Base-by-base conservation (phyloP, 2,329 filamentous ascomycete species). In the Cladorrhinum sp. region DNA sequence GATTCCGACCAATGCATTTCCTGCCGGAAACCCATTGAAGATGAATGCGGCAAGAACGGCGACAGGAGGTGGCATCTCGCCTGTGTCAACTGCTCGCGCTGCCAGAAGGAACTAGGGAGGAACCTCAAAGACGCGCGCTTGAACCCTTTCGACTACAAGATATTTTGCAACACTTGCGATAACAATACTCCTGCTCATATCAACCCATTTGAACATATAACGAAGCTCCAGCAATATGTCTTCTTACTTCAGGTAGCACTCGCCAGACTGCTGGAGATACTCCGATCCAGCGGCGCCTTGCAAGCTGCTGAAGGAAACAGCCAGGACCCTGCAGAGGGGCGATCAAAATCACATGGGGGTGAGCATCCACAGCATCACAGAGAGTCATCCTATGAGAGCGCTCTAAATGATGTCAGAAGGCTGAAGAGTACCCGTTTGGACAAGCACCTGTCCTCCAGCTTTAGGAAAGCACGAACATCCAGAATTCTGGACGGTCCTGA, bases 351-450 rank as follows among this genome's bases (percentile, higher is more conserved):
- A 1, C 89, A 88, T 72, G 85, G 85, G 39, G 67, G 65, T 50
- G 88, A 86, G 23, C 83, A 85, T 64, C 75, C 81, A 61, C 86
- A 88, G 55, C 82, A 86, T 62, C 82, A 83, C 62, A 83, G 86
- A 66, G 84, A 87, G 69, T 91, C 90, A 56, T 92, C 90, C 26
- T 95, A 98, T 72, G 94, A 98, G 77, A 96, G 93, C 76, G 96
- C 94, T 52, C 87, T 99, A 67, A 96, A 95, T 67, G 95, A 99
- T 75, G 95, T 99, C 72, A 88, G 92, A 69, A 86, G 95, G 64
- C 77, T 99, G 62, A 87, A 94, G 66, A 98, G 95, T 64, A 98
- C 94, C 21, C 88, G 95, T 28, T 88, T 98, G 72, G 94, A 99
- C 71, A 94, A 96, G 71, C 92, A 96, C 70, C 79, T 99, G 49